phyloP scores from a whole-genome alignment of 768 basidiomycete genomes.

The Podaxis mareebaensis region DNA sequence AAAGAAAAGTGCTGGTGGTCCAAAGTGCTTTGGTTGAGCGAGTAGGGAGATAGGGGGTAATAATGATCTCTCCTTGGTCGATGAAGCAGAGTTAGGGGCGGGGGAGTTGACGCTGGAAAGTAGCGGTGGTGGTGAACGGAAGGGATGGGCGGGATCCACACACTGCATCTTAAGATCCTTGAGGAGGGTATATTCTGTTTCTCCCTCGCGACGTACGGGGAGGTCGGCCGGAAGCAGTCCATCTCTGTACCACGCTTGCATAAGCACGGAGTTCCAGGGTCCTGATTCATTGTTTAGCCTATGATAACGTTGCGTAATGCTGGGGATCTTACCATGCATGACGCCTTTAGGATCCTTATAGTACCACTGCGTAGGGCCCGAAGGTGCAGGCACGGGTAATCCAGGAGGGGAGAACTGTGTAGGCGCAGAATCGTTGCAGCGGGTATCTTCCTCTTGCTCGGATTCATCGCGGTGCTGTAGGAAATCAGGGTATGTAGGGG shows the following conservation, averaged over 20 bases:
- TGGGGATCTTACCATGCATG: constrained; percentile 62
- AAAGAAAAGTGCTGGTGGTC: constrained; percentile 84
- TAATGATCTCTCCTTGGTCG: constrained; percentile 52
- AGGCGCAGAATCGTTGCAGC: constrained; percentile 46
- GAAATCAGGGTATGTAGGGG: constrained; percentile 84
- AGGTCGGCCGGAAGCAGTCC: constrained; percentile 80
- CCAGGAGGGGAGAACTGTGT: constrained; percentile 80
- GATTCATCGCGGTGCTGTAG: constrained; percentile 64
- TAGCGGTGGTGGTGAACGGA: constrained; percentile 38
- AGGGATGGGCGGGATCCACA: constrained; percentile 81
- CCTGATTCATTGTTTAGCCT: constrained; percentile 41
- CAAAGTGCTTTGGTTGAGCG: constrained; percentile 78
- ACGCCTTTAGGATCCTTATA: constrained; percentile 83
- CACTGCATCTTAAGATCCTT: constrained; percentile 77
- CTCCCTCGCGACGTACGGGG: constrained; percentile 78
- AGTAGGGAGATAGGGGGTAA: constrained; percentile 76
- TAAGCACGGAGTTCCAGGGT: constrained; percentile 84
- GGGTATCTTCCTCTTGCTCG: constrained; percentile 50
- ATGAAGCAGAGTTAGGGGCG: constrained; percentile 25
- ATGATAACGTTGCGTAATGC: constrained; percentile 13
- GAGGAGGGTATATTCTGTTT: constrained; percentile 63
- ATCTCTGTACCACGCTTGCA: constrained; percentile 90
- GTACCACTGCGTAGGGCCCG: constrained; percentile 74
- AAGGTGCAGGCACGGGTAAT: constrained; percentile 67
- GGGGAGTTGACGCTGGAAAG: constrained; percentile 38